Percentiles rank a stretch among this genome's conserved stretches.
Evolutionary conservation across 2,329 filamentous ascomycete genomes (phyloP).

Genomic region (Nothophoma quercina): DNA sequence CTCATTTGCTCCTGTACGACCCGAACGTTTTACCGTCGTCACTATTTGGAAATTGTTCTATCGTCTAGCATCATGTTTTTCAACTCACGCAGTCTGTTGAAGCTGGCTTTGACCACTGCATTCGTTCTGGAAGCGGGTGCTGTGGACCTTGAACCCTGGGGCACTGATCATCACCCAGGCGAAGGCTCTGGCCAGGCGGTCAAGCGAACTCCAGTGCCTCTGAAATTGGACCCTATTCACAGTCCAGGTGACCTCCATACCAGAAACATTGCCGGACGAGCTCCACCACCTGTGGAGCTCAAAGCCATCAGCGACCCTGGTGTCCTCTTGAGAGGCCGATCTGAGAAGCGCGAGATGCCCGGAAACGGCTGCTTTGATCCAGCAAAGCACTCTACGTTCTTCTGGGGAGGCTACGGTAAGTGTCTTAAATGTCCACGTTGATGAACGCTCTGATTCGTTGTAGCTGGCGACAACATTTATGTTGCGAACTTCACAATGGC

Average conservation of each 20-base stretch:
- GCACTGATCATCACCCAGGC: constrained; percentile 1
- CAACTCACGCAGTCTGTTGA: constrained; percentile 21
- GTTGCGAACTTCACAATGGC: constrained; percentile 33
- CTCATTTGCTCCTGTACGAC: neutral
- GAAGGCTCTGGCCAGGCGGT: neutral
- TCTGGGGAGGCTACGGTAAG: constrained; percentile 33
- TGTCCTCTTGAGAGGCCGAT: constrained; percentile 21
- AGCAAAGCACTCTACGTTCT: constrained; percentile 21
- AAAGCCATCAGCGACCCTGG: constrained; percentile 25
- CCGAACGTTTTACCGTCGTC: constrained; percentile 1
- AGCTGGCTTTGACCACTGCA: constrained; percentile 19
- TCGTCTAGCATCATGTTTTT: constrained; percentile 22
- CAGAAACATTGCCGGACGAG: neutral
- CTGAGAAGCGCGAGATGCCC: constrained; percentile 26
- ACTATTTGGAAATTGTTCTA: neutral
- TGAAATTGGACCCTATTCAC: neutral
- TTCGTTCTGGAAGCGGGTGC: constrained; percentile 22
- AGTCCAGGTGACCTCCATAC: neutral
- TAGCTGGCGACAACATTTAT: constrained; percentile 32
- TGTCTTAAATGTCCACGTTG: neutral
- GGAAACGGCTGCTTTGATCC: constrained; percentile 29
- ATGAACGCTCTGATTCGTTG: neutral
- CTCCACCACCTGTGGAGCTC: constrained; percentile 17
- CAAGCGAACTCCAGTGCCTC: neutral
- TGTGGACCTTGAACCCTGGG: constrained; percentile 20